Conservation (phyloP, 2,329 filamentous ascomycete genomes). For the Diaporthe sp. region DNA sequence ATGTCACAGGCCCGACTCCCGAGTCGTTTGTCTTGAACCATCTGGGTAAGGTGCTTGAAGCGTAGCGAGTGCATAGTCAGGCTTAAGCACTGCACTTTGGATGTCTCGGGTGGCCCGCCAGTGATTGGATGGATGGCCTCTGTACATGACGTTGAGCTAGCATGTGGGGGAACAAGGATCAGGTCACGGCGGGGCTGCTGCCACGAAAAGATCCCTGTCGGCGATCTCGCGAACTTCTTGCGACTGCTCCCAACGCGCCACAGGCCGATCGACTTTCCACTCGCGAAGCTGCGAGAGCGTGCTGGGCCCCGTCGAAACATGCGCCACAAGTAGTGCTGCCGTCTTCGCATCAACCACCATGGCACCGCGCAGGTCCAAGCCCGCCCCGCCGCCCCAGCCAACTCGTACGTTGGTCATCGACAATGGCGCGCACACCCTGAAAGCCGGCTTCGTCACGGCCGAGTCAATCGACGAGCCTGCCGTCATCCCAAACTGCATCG, state of each 20-base stretch:
- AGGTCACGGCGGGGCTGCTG: background rate
- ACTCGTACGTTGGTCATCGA: slow-evolving; percentile 86
- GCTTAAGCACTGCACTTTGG: background rate
- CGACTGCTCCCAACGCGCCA: background rate
- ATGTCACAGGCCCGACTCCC: background rate
- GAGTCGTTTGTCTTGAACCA: background rate
- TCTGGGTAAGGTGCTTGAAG: background rate
- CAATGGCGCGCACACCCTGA: slow-evolving; percentile 92
- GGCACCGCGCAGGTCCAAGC: slow-evolving; percentile 61
- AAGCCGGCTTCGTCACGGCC: slow-evolving; percentile 80
- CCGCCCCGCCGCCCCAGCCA: slow-evolving; percentile 64
- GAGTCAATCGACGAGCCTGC: slow-evolving; percentile 68
- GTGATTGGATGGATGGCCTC: background rate
- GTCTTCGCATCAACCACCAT: slow-evolving; percentile 11
- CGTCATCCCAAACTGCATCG: slow-evolving; percentile 89
- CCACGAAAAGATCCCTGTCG: slow-evolving; percentile 1
- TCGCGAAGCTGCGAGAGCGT: background rate
- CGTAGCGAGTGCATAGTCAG: background rate
- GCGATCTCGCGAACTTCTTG: slow-evolving; percentile 1
- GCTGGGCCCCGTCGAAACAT: background rate
- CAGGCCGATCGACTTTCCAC: background rate
- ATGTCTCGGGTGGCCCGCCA: background rate
- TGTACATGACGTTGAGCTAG: background rate
- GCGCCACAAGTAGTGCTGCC: background rate
- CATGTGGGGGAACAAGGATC: background rate